Conservation (phyloP, 1,139 yeast species). For the Spencermartinsiella ligniputridi region DNA sequence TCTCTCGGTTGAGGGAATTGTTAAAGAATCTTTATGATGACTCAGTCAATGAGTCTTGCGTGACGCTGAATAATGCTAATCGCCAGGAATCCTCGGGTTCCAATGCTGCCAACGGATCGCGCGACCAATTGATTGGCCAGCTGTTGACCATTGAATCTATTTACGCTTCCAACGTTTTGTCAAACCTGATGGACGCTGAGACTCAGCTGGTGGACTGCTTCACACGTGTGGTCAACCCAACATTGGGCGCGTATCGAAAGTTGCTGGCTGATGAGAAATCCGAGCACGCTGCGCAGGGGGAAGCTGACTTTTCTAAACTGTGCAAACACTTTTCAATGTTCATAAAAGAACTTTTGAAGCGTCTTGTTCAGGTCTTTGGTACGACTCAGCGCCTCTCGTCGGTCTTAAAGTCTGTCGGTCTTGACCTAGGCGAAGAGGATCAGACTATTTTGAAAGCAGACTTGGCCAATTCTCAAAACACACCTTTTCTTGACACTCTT, state of each 20-base stretch:
- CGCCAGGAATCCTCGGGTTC: too few relatives aligned
- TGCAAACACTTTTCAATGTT: conserved; percentile 18
- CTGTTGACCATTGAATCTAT: not conserved
- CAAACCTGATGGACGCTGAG: not conserved
- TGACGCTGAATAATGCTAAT: too few relatives aligned
- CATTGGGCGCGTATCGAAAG: not conserved
- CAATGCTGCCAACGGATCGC: too few relatives aligned
- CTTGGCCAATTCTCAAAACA: not conserved
- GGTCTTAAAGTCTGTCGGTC: conserved; percentile 8
- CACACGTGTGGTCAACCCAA: not conserved
- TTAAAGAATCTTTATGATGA: conserved; percentile 4
- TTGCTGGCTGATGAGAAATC: not conserved
- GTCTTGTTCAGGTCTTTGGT: conserved; percentile 16
- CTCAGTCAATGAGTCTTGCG: too few relatives aligned
- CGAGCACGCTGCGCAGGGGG: conserved; percentile 10
- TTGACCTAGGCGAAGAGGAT: conserved; percentile 1
- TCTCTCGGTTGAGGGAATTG: not conserved
- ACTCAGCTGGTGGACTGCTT: not conserved
- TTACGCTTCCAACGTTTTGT: not conserved
- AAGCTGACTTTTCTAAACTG: conserved; percentile 16
- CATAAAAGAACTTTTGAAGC: conserved; percentile 15
- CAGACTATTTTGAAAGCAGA: not conserved
- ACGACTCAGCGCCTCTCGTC: conserved; percentile 8
- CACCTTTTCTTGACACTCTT: not conserved
- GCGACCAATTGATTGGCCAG: not conserved